These are phyloP conservation scores for Globisporangium orthogonon DNA, from an alignment of 352 stramenopile genomes.

Conservation along the genomic window DNA sequence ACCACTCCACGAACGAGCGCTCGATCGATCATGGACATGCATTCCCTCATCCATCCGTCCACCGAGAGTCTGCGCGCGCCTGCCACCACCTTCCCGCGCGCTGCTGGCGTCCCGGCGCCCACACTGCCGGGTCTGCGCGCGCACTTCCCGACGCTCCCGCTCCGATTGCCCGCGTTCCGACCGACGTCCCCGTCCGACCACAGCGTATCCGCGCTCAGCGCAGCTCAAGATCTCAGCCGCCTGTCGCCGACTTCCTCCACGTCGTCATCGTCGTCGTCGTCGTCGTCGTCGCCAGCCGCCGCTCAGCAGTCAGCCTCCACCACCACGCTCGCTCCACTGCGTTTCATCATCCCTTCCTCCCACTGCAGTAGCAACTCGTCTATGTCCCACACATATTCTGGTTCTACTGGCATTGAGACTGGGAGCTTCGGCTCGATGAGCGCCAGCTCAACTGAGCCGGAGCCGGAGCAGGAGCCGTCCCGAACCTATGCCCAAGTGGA, in stretches of 20 bases:
- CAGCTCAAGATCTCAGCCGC: slow-evolving; percentile 15
- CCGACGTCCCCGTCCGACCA: slow-evolving; percentile 6
- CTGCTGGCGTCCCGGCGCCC: neutral
- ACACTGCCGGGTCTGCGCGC: slow-evolving; percentile 29
- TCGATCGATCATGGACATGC: slow-evolving; percentile 55
- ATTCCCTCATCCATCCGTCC: slow-evolving; percentile 54
- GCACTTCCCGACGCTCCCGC: slow-evolving; percentile 38
- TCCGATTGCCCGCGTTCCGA: slow-evolving; percentile 32
- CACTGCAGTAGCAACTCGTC: slow-evolving; percentile 24
- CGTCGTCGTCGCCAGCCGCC: slow-evolving; percentile 17
- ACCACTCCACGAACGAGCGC: neutral
- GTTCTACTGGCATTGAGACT: slow-evolving; percentile 11
- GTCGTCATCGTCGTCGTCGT: slow-evolving; percentile 10
- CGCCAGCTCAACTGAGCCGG: slow-evolving; percentile 10
- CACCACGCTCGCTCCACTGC: slow-evolving; percentile 50
- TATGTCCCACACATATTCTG: slow-evolving; percentile 16
- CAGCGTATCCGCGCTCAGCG: neutral
- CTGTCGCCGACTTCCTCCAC: slow-evolving; percentile 14
- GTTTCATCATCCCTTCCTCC: slow-evolving; percentile 73
- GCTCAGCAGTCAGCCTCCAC: neutral
- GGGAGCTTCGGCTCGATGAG: slow-evolving; percentile 12
- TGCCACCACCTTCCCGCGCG: slow-evolving; percentile 16
- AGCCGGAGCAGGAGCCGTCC: slow-evolving; percentile 4
- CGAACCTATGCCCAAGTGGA: slow-evolving; percentile 12
- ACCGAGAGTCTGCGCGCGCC: slow-evolving; percentile 14